These are phyloP conservation scores for Sicyos baderoa DNA, from an alignment of 306 rosid species.

Conservation along the genomic window DNA sequence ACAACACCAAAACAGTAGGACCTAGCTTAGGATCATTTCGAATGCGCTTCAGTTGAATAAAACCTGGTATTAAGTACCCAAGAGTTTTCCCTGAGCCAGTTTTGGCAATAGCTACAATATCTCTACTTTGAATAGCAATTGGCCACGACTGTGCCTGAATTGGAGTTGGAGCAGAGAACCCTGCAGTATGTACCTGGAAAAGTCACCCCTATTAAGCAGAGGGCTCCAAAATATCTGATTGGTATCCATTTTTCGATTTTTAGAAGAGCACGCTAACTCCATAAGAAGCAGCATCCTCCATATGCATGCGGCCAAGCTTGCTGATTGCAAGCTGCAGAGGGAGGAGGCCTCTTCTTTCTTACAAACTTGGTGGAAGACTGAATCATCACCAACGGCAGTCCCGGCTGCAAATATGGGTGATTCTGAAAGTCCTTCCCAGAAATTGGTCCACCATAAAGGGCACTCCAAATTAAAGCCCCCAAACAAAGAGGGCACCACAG, in stretches of 20 bases:
- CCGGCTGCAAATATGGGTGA: conserved; percentile 90
- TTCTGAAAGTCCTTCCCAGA: conserved; percentile 92
- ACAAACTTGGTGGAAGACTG: conserved; percentile 91
- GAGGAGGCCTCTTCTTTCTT: conserved; percentile 99
- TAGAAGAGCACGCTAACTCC: conserved; percentile 47
- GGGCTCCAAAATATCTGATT: conserved; percentile 23
- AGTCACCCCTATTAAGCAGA: conserved; percentile 41
- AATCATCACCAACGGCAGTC: conserved; percentile 96
- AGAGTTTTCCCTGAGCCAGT: conserved; percentile 98
- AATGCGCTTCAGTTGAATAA: conserved; percentile 71
- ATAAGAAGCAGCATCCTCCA: conserved; percentile 98
- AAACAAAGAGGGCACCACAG: conserved; percentile 89
- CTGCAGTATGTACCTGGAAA: conserved; percentile 94
- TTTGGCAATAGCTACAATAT: conserved; percentile 97
- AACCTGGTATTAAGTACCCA: conserved; percentile 91
- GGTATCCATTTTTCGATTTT: conserved; percentile 46
- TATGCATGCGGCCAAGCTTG: conserved; percentile 84
- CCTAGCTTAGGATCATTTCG: conserved; percentile 63
- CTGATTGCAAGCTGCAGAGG: conserved; percentile 85
- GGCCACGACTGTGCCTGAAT: conserved; percentile 99
- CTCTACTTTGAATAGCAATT: conserved; percentile 86
- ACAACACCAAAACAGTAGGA: conserved; percentile 75
- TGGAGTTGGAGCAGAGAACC: conserved; percentile 96
- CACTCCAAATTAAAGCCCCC: conserved; percentile 95
- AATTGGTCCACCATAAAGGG: conserved; percentile 88